Percentiles rank a stretch among this genome's conserved stretches.
These are phyloP conservation scores for Boletus insuetus DNA, from an alignment of 768 basidiomycete genomes.

Conservation along the genomic window DNA sequence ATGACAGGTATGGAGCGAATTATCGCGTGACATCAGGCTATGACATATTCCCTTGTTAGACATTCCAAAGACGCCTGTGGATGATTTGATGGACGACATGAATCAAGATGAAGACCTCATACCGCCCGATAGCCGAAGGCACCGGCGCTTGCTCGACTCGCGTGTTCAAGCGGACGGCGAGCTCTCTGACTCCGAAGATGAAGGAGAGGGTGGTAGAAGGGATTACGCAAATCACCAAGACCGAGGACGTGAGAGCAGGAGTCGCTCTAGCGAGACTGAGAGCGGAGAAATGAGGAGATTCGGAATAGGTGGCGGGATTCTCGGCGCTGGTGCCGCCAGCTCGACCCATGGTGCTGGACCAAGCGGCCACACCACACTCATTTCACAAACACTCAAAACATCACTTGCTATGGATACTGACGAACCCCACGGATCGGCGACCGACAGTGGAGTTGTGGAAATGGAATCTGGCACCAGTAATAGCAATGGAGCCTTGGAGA, in stretches of 20 bases:
- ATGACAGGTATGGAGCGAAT: constrained; percentile 61
- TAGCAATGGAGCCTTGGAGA: constrained; percentile 12
- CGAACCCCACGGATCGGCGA: constrained; percentile 18
- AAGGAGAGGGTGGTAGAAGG: constrained; percentile 84
- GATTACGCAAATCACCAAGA: constrained; percentile 62
- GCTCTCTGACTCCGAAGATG: constrained; percentile 96
- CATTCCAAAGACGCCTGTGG: constrained; percentile 80
- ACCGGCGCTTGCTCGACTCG: constrained; percentile 74
- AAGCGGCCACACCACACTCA: constrained; percentile 57
- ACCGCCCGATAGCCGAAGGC: constrained; percentile 71
- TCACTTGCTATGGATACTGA: constrained; percentile 36
- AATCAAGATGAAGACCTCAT: constrained; percentile 82
- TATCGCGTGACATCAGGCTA: background rate
- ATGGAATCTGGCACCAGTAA: constrained; percentile 16
- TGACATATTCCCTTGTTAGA: constrained; percentile 45
- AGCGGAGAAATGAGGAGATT: constrained; percentile 50
- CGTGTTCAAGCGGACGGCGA: constrained; percentile 83
- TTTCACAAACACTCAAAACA: constrained; percentile 28
- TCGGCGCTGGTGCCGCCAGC: constrained; percentile 54
- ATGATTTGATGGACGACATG: constrained; percentile 78
- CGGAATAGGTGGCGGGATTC: constrained; percentile 67
- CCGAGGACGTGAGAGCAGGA: constrained; percentile 43
- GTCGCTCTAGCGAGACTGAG: constrained; percentile 42
- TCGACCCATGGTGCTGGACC: constrained; percentile 73
- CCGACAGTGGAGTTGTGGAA: constrained; percentile 16